phyloP scores from a whole-genome alignment of 805 yeast genomes.

The Yamadazyma endophytica region DNA sequence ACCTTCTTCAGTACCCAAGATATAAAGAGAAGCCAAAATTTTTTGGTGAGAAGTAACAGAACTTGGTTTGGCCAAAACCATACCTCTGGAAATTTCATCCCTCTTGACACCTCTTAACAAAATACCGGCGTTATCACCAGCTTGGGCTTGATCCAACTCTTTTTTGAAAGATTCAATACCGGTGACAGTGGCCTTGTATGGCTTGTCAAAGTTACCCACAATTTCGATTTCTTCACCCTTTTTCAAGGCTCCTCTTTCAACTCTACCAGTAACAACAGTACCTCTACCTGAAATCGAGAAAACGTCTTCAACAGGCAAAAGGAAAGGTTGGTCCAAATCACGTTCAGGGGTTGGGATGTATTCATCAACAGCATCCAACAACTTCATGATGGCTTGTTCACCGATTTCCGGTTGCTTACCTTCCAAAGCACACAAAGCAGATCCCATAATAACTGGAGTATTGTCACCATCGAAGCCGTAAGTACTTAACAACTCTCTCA shows the following conservation, averaged over 20 bases:
- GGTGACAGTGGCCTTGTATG: slow-evolving; percentile 90
- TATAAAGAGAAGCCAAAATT: slow-evolving; percentile 89
- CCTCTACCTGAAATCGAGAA: slow-evolving; percentile 99
- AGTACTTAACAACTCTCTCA: slow-evolving; percentile 88
- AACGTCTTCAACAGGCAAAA: slow-evolving; percentile 96
- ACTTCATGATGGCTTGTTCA: slow-evolving; percentile 71
- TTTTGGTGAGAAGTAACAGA: slow-evolving; percentile 89
- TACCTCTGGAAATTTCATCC: slow-evolving; percentile 95
- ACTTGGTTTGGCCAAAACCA: slow-evolving; percentile 93
- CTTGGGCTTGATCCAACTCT: slow-evolving; percentile 95
- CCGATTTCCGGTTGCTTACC: slow-evolving; percentile 88
- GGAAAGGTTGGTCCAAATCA: slow-evolving; percentile 93
- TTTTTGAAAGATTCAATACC: slow-evolving; percentile 99
- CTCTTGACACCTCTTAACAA: slow-evolving; percentile 97
- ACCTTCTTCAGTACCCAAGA: slow-evolving; percentile 95
- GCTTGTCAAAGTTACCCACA: slow-evolving; percentile 85
- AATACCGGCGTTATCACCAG: slow-evolving; percentile 99
- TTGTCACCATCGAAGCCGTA: slow-evolving; percentile 98
- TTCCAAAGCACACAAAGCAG: slow-evolving; percentile 96
- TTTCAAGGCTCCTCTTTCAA: slow-evolving; percentile 95
- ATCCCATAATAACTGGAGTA: slow-evolving; percentile 97
- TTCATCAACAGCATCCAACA: slow-evolving; percentile 90
- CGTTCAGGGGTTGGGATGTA: slow-evolving; percentile 95
- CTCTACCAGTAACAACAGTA: slow-evolving; percentile 98
- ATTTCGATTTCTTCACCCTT: slow-evolving; percentile 98